These are phyloP conservation scores for Globisporangium spiculum DNA, from an alignment of 352 stramenopile species.

Conservation along the genomic window DNA sequence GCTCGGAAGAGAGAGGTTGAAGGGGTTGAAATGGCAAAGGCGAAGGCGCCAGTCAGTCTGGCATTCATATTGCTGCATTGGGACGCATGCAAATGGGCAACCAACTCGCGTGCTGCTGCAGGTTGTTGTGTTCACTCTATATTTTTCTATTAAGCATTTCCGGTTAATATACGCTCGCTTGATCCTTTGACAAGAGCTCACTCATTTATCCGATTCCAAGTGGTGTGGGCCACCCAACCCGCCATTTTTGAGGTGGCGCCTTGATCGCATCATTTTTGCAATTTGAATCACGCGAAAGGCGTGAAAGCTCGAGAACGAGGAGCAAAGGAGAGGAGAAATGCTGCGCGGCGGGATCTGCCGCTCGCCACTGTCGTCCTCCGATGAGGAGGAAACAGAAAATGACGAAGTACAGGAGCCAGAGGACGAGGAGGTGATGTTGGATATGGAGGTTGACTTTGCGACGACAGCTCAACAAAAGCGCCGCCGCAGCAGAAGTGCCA, in stretches of 20 bases:
- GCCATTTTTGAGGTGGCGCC: background rate
- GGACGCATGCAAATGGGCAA: background rate
- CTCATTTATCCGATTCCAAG: background rate
- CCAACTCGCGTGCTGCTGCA: background rate
- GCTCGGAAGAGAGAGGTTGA: background rate
- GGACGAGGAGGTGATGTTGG: background rate
- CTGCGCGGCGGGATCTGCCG: slow-evolving; percentile 32
- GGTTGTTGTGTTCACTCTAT: background rate
- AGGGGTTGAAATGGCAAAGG: background rate
- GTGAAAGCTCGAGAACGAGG: background rate
- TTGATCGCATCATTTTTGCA: background rate
- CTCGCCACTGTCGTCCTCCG: slow-evolving; percentile 49
- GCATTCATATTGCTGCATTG: background rate
- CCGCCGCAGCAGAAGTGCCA: background rate
- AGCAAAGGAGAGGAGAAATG: slow-evolving; percentile 18
- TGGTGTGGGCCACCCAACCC: background rate
- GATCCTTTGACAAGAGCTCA: background rate
- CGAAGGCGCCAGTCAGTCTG: background rate
- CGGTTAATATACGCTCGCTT: background rate
- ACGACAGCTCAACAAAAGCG: background rate
- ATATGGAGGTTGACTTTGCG: background rate
- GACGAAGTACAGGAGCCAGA: background rate
- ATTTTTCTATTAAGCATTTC: background rate
- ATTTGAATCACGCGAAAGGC: slow-evolving; percentile 4
- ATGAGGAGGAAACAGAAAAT: slow-evolving; percentile 22